Evolutionary conservation across 306 rosid species (phyloP), one percentile per base, ranked within the genome.

Genomic region (Citrullus colocynthis): DNA sequence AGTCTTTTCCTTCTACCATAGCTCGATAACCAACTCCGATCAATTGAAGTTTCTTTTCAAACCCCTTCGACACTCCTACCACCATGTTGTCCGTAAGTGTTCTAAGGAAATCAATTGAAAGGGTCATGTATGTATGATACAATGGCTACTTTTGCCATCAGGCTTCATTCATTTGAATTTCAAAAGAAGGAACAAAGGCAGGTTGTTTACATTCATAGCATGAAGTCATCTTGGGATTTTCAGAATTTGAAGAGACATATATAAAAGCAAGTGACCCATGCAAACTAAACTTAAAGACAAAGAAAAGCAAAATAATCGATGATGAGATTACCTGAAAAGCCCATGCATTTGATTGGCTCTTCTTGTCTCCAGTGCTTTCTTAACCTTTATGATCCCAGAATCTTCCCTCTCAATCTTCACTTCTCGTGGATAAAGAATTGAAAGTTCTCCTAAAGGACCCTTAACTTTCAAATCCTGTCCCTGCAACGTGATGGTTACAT

Each of bases 1-100:
- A 74, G 59, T 83, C 91, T 34, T 82, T 87, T 67, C 93, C 98
- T 84, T 96, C 99, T 81, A 96, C 18, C 58, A 18, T 80, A 3
- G 98, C 98, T 86, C 97, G 97, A 87, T 94, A 94, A 49, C 98
- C 99, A 0, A 95, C 97, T n/a, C 99, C 99, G 10, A 95, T 18
- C 83, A 95, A 78, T 77, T 90, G 97, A 71, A 95, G 96, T 82
- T 85, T 92, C 93, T 95, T 95, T 73, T 95, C 97, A 2, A 95
- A 95, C 71, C 99, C 99, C 85, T 87, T 89, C n/a, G 99, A 95
- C 39, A 95, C 99, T 83, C 99, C 99, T 74, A 89, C 85, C 75
- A 94, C 93, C 90, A 94, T 81, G 85, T 94, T 94, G 88, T 91
- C 92, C 18, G 93, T 92, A 21, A 92, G 97, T 1, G 97, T 95